Conservation (phyloP, 257 asterid species). For the Asclepias syriaca region DNA sequence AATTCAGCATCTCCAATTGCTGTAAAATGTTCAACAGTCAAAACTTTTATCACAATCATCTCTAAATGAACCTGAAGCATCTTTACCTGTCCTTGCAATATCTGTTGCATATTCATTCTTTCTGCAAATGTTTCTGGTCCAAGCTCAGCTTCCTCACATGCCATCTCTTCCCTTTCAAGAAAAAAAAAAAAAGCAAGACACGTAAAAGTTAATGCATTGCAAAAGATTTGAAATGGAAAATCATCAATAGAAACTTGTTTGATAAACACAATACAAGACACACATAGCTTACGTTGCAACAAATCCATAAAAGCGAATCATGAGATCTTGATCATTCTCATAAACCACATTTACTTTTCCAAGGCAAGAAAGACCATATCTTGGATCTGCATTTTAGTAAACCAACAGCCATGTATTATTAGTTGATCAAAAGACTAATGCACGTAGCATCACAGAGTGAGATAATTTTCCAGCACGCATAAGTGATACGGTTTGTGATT, state of each 20-base stretch:
- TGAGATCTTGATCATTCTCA: conserved; percentile 76
- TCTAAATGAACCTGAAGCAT: neutral
- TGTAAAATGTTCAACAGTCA: conserved; percentile 25
- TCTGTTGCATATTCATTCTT: conserved; percentile 48
- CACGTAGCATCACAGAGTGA: neutral
- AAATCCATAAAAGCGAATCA: conserved; percentile 72
- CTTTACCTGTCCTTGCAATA: conserved; percentile 62
- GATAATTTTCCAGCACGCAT: neutral
- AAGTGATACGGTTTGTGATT: neutral
- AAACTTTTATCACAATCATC: conserved; percentile 1
- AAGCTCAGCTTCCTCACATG: conserved; percentile 92
- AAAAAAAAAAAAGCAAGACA: neutral
- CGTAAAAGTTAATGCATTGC: neutral
- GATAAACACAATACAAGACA: neutral
- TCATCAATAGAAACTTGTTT: neutral
- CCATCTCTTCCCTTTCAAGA: conserved; percentile 73
- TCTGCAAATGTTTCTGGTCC: conserved; percentile 66
- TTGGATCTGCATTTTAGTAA: conserved; percentile 50
- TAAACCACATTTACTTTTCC: conserved; percentile 62
- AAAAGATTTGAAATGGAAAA: neutral
- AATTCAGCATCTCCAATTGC: conserved; percentile 86
- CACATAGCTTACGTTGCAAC: conserved; percentile 59
- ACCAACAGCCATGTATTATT: neutral
- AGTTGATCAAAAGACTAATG: neutral
- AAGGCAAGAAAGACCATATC: conserved; percentile 76